Evolutionary conservation across 2,329 filamentous ascomycete species (phyloP).

Genomic region (Teratosphaeria zuluensis): DNA sequence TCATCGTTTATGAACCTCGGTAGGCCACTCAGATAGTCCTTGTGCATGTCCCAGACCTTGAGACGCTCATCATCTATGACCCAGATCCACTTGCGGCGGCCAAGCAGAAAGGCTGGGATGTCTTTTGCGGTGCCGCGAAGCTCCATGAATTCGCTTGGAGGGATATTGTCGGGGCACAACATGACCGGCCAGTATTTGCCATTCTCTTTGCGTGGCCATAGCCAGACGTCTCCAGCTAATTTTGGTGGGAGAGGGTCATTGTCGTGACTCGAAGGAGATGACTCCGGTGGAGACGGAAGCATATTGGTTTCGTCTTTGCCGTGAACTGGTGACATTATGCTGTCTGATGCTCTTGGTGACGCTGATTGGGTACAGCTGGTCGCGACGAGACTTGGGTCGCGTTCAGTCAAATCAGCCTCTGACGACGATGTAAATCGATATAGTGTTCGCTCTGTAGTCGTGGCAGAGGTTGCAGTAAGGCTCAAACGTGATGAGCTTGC

Average conservation of each 20-base stretch:
- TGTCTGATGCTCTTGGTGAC: background rate
- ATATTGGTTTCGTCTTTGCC: background rate
- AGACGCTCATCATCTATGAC: conserved; percentile 5
- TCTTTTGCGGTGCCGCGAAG: conserved; percentile 1
- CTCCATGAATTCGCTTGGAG: conserved; percentile 5
- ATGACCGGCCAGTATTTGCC: conserved; percentile 14
- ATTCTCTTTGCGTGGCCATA: conserved; percentile 3
- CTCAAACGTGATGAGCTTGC: too few relatives aligned
- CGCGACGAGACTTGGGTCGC: too few relatives aligned
- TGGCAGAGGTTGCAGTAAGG: too few relatives aligned
- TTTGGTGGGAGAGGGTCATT: background rate
- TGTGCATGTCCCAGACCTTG: conserved; percentile 5
- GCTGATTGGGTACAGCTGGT: background rate
- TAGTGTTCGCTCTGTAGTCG: too few relatives aligned
- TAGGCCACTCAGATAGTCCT: conserved; percentile 7
- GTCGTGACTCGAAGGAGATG: background rate
- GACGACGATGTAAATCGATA: too few relatives aligned
- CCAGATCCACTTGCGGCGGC: conserved; percentile 15
- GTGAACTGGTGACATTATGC: background rate
- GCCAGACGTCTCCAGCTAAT: conserved; percentile 8
- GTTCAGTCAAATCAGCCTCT: too few relatives aligned
- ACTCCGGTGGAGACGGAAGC: background rate
- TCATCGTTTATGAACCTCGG: conserved; percentile 1
- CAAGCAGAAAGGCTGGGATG: conserved; percentile 14
- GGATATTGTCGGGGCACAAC: conserved; percentile 7